Evolutionary conservation across 768 basidiomycete genomes (phyloP).

Genomic region (Mycena kentingensis): DNA sequence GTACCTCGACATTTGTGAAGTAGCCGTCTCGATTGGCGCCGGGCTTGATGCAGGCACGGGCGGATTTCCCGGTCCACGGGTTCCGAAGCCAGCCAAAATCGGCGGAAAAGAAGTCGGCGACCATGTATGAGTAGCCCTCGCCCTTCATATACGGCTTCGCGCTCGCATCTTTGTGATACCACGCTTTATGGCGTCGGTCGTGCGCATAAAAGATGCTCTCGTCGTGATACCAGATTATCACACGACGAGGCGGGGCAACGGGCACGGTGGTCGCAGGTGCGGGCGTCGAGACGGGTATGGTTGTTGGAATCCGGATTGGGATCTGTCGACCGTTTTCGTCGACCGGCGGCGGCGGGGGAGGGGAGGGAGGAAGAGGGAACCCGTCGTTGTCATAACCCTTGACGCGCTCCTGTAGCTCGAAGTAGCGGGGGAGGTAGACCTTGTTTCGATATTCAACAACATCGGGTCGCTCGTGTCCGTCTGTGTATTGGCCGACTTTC

Average conservation of each 20-base stretch:
- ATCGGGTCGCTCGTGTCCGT: conserved; percentile 39
- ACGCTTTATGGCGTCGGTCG: conserved; percentile 31
- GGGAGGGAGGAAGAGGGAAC: conserved; percentile 19
- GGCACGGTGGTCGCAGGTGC: no score
- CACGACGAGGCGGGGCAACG: conserved; percentile 29
- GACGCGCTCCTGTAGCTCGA: conserved; percentile 9
- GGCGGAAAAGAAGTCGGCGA: conserved; percentile 38
- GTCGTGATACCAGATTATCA: conserved; percentile 42
- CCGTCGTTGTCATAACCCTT: conserved; percentile 4
- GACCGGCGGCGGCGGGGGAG: no score
- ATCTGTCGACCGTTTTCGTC: no score
- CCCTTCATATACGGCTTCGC: conserved; percentile 38
- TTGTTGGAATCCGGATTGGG: no score
- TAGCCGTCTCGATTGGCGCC: conserved; percentile 33
- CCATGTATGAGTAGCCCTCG: conserved; percentile 41
- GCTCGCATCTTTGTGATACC: conserved; percentile 31
- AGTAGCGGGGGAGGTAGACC: conserved; percentile 27
- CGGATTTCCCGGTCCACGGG: conserved; percentile 18
- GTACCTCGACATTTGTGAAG: no score
- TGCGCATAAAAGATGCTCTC: conserved; percentile 44
- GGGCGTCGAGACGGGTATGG: no score
- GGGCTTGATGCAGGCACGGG: conserved; percentile 23
- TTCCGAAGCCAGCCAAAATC: conserved; percentile 30
- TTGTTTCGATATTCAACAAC: conserved; percentile 35
- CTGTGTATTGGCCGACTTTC: conserved; percentile 24